Percentiles rank a stretch among this genome's conserved stretches.
Evolutionary conservation across 179 eudicot genomes (phyloP).

Genomic region (Sideroxylon spinosum): DNA sequence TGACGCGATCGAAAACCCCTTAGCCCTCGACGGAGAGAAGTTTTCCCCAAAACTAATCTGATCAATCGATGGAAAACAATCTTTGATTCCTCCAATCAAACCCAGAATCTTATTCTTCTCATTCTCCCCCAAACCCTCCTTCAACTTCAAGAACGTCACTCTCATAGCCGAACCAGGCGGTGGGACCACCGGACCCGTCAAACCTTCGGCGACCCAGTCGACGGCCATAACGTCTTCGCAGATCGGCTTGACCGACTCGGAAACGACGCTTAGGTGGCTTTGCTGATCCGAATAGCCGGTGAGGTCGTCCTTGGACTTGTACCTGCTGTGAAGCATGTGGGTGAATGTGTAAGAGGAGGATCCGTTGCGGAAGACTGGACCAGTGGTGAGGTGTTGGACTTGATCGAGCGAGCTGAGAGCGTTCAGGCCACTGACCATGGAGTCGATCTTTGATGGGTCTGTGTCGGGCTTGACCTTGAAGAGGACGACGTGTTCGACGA

Average conservation of each 20-base stretch:
- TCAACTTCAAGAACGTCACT: conserved; percentile 55
- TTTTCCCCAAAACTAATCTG: conserved; percentile 57
- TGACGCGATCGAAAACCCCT: conserved; percentile 57
- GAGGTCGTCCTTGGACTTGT: conserved; percentile 53
- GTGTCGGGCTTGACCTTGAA: conserved; percentile 57
- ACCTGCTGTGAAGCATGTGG: conserved; percentile 74
- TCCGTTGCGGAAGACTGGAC: conserved; percentile 39
- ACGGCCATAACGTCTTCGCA: conserved; percentile 68
- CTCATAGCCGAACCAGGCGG: conserved; percentile 64
- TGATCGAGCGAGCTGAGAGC: conserved; percentile 42
- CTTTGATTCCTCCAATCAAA: conserved; percentile 53
- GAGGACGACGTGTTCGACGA: conserved; percentile 77
- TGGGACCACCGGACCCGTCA: conserved; percentile 22
- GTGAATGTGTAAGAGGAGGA: conserved; percentile 53
- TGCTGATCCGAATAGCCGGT: conserved; percentile 54
- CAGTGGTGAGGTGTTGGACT: conserved; percentile 56
- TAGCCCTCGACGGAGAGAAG: conserved; percentile 46
- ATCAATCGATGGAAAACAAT: conserved; percentile 27
- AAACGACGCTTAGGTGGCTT: conserved; percentile 51
- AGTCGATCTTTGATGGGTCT: conserved; percentile 33
- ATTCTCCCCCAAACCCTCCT: conserved; percentile 52
- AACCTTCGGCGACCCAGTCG: conserved; percentile 52
- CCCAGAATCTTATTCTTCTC: conserved; percentile 44
- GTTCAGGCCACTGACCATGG: conserved; percentile 60
- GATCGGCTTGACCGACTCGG: conserved; percentile 45